Evolutionary conservation across 2,329 filamentous ascomycete genomes (phyloP), one percentile per base, ranked within the genome.

Genomic region (Fusarium nisikadoi): DNA sequence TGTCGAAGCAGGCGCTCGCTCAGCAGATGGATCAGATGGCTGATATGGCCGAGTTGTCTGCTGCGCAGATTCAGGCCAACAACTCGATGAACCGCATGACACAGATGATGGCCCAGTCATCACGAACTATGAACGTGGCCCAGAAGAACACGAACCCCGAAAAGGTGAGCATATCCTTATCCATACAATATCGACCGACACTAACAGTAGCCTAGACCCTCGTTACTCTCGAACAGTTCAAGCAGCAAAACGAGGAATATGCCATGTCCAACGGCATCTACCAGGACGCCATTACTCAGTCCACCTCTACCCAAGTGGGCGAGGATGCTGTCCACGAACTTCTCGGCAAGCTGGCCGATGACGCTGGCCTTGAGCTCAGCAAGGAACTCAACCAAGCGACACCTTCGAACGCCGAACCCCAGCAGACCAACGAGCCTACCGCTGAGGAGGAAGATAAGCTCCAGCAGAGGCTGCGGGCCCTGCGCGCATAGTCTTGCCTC

Each of bases 321-420:
- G 82, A 97, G 80, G 94, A 97, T 75, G 94, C 95, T 74, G 94
- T 97, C 4, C 94, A 97, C 81, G 91, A 94, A 74, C 84, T 97
- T 70, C 92, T 97, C 83, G 92, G 90, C 72, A 93, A 97, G 83
- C 89, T 96, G 46, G 94, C 94, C 70, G 94, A 97, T 80, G 94
- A 97, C 81, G 94, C 93, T 14, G 94, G 94, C 59, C 89, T 97
- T 57, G 93, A 96, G 81, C 85, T 97, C 68, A 90, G 90, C 74
- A 88, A 92, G 79, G 93, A 96, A 82, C 90, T 97, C 71, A 87
- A 84, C 76, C 80, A 85, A 63, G 86, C 87, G 5, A 86, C 85
- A 43, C 85, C 88, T 27, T 86, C 86, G 71, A 87, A 86, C 76
- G 86, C 86, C 31, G 90, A 91, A 50, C 88, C 91, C 20, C 84